phyloP scores from a whole-genome alignment of 129 eudicot genomes.

The Escallonia herrerae region DNA sequence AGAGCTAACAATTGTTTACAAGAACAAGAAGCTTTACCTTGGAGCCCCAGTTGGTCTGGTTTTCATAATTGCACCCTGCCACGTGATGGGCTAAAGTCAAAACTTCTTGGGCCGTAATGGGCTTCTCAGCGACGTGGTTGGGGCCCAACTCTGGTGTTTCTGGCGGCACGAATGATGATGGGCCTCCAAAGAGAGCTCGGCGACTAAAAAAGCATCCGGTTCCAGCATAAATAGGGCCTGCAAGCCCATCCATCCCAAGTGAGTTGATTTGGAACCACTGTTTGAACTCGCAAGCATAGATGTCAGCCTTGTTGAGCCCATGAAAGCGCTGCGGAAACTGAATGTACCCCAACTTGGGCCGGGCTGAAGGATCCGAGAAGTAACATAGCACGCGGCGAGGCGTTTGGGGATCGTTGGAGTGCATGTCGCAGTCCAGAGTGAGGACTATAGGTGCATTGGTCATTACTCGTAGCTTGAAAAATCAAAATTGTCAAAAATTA shows the following conservation, averaged over 20 bases:
- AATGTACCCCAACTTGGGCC: constrained; percentile 42
- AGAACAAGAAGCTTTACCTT: constrained; percentile 28
- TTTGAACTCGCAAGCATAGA: constrained; percentile 53
- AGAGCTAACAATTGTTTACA: background rate
- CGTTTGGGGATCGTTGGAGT: constrained; percentile 76
- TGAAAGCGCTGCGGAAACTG: constrained; percentile 68
- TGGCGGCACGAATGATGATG: constrained; percentile 31
- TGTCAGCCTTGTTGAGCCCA: constrained; percentile 68
- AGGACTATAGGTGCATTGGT: constrained; percentile 56
- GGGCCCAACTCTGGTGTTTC: constrained; percentile 42
- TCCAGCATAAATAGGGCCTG: constrained; percentile 68
- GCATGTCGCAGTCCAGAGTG: constrained; percentile 75
- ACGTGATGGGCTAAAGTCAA: constrained; percentile 47
- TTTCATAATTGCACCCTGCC: constrained; percentile 52
- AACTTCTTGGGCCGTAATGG: constrained; percentile 21
- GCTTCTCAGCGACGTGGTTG: constrained; percentile 27
- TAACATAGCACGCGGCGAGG: constrained; percentile 47
- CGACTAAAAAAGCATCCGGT: constrained; percentile 68
- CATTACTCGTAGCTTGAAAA: constrained; percentile 67
- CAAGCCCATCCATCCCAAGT: constrained; percentile 69
- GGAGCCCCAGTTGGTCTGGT: constrained; percentile 55
- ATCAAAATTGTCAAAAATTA: background rate
- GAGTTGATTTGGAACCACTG: constrained; percentile 45
- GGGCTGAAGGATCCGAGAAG: constrained; percentile 29
- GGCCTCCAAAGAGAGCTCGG: constrained; percentile 65